Conservation (phyloP, 495 filamentous ascomycete genomes). For the Annulohypoxylon moriforme region DNA sequence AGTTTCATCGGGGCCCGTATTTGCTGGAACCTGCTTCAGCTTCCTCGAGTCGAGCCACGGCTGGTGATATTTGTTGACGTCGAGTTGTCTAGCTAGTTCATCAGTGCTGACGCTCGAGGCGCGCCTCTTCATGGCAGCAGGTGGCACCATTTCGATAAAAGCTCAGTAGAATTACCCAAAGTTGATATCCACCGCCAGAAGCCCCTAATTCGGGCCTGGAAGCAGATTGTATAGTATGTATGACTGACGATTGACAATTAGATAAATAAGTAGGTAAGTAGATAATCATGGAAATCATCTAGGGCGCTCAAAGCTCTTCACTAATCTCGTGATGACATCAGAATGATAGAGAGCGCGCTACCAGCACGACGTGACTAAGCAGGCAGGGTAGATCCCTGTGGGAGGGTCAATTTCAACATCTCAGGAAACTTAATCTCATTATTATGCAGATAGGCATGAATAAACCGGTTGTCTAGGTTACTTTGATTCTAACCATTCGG, state of each 20-base stretch:
- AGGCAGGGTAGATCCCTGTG: not conserved
- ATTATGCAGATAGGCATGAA: not conserved
- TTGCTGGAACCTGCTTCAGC: conserved; percentile 30
- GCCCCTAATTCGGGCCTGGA: conserved; percentile 3
- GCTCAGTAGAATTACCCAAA: conserved; percentile 17
- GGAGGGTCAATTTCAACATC: not conserved
- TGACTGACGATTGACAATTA: not conserved
- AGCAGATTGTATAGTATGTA: not conserved
- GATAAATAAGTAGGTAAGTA: not conserved
- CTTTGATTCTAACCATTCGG: not conserved
- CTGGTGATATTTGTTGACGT: conserved; percentile 45
- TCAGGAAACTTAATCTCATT: not conserved
- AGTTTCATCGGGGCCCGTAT: conserved; percentile 20
- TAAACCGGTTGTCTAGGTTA: not conserved
- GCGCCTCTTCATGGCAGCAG: conserved; percentile 26
- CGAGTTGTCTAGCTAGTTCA: conserved; percentile 38
- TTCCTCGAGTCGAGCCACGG: conserved; percentile 44
- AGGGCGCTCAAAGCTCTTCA: not conserved
- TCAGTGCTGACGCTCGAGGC: conserved; percentile 35
- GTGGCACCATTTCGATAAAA: conserved; percentile 19
- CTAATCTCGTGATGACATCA: conserved; percentile 21
- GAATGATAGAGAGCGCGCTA: not conserved
- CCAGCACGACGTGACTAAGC: not conserved
- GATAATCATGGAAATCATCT: not conserved
- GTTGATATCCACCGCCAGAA: conserved; percentile 23